These are phyloP conservation scores for Amaranthus palmeri DNA, from an alignment of 148 eudicot species.

Conservation along the genomic window DNA sequence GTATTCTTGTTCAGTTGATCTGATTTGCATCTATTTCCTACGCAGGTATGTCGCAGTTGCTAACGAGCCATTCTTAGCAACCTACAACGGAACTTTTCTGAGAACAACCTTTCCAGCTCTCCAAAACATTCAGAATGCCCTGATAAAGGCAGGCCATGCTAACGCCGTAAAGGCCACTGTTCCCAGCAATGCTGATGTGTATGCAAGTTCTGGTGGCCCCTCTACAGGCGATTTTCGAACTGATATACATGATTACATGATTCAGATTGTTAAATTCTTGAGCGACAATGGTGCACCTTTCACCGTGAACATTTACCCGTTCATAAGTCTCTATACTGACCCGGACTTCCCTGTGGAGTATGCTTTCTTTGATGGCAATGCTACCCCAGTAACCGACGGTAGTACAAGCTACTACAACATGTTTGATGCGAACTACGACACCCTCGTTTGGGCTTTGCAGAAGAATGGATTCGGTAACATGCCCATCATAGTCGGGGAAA, in stretches of 20 bases:
- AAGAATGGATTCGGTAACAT: slow-evolving; percentile 67
- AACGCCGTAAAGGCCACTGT: slow-evolving; percentile 65
- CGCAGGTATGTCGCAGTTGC: slow-evolving; percentile 92
- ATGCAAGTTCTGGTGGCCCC: slow-evolving; percentile 45
- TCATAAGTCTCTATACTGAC: slow-evolving; percentile 70
- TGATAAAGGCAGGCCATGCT: slow-evolving; percentile 56
- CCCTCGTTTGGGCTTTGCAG: slow-evolving; percentile 79
- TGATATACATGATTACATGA: slow-evolving; percentile 53
- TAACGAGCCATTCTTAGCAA: slow-evolving; percentile 76
- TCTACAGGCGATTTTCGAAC: slow-evolving; percentile 81
- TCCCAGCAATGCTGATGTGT: slow-evolving; percentile 80
- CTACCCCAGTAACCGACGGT: slow-evolving; percentile 53
- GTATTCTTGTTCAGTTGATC: background rate
- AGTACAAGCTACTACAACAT: slow-evolving; percentile 70
- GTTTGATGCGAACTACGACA: slow-evolving; percentile 91
- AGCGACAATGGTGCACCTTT: slow-evolving; percentile 61
- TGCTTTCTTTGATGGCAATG: slow-evolving; percentile 77
- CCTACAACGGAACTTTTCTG: slow-evolving; percentile 80
- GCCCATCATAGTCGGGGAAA: slow-evolving; percentile 77
- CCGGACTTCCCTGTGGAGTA: slow-evolving; percentile 72
- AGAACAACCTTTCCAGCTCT: slow-evolving; percentile 79
- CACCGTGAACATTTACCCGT: slow-evolving; percentile 89
- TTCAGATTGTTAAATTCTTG: slow-evolving; percentile 61
- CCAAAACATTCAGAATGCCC: slow-evolving; percentile 69
- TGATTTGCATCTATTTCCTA: slow-evolving; percentile 1